Percentiles rank a stretch among this genome's conserved stretches.
These are phyloP conservation scores for Wickerhamiella azyma DNA, from an alignment of 805 yeast species.

Conservation along the genomic window DNA sequence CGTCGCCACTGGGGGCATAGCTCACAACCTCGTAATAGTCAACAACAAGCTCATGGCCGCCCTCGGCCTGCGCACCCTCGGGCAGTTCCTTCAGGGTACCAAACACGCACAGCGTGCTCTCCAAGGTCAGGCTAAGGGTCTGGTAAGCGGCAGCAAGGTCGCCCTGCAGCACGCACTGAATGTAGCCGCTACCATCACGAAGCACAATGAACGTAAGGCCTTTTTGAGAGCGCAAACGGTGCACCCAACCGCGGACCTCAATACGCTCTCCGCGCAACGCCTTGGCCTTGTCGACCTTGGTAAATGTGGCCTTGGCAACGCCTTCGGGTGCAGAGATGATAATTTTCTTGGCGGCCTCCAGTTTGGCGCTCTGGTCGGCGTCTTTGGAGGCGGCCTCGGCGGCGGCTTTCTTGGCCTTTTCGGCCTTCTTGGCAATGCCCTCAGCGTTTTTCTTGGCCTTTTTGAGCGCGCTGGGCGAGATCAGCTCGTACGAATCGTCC, in stretches of 20 bases:
- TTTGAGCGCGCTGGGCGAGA: conserved; percentile 81
- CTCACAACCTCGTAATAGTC: conserved; percentile 86
- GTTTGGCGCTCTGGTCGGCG: conserved; percentile 55
- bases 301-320: conserved; percentile 52
- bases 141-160: conserved; percentile 84
- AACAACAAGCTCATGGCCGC: conserved; percentile 85
- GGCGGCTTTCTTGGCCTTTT: conserved; percentile 44
- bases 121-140: conserved; percentile 75
- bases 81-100: conserved; percentile 79
- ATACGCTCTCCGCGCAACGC: conserved; percentile 56
- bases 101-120: conserved; percentile 64
- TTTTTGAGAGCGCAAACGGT: conserved; percentile 84
- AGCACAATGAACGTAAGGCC: conserved; percentile 80
- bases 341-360: conserved; percentile 70
- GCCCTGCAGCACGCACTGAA: conserved; percentile 80
- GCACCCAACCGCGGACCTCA: conserved; percentile 85
- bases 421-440: conserved; percentile 69
- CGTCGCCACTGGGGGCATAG: conserved; percentile 92
- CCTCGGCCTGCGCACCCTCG: conserved; percentile 94
- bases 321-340: conserved; percentile 58
- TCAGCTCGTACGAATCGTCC: conserved; percentile 50
- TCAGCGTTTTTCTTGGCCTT: conserved; percentile 95
- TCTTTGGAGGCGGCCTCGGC: conserved; percentile 39
- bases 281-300: conserved; percentile 48
- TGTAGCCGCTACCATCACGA: conserved; percentile 88